These are phyloP conservation scores for Saccharomycodes ludwigii DNA, from an alignment of 805 yeast species.

Conservation along the genomic window DNA sequence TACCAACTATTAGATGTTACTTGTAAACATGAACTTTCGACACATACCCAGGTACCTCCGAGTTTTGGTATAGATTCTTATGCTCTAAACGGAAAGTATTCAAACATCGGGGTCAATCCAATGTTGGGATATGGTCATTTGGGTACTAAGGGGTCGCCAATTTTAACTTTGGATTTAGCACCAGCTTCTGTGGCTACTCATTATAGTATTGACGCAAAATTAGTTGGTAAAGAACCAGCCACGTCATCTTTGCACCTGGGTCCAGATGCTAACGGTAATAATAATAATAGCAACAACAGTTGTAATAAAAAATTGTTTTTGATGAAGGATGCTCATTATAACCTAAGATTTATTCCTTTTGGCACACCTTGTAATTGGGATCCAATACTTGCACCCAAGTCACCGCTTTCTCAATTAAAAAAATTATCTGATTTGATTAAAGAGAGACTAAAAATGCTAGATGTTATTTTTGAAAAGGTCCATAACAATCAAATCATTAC, in stretches of 20 bases:
- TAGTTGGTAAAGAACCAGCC: slow-evolving; percentile 38
- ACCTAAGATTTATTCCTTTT: slow-evolving; percentile 21
- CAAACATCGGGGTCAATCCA: slow-evolving; percentile 20
- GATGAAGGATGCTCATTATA: slow-evolving; percentile 13
- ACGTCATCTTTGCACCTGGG: too few relatives aligned
- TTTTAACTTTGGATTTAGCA: slow-evolving; percentile 34
- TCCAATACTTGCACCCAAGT: slow-evolving; percentile 5
- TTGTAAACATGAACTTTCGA: slow-evolving; percentile 31
- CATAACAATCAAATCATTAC: slow-evolving; percentile 4
- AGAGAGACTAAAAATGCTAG: slow-evolving; percentile 18
- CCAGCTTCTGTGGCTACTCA: slow-evolving; percentile 28
- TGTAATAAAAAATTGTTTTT: slow-evolving; percentile 9
- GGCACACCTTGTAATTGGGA: slow-evolving; percentile 7
- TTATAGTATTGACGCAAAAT: slow-evolving; percentile 41
- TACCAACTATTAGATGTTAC: slow-evolving; percentile 35
- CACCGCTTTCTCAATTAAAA: slow-evolving; percentile 12
- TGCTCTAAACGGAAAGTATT: slow-evolving; percentile 14
- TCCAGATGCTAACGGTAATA: too few relatives aligned
- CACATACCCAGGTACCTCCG: slow-evolving; percentile 27
- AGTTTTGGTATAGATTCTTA: slow-evolving; percentile 27
- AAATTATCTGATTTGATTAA: slow-evolving; percentile 14
- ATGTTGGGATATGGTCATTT: slow-evolving; percentile 45
- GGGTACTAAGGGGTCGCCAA: slow-evolving; percentile 38
- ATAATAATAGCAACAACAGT: slow-evolving; percentile 9
- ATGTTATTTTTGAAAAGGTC: slow-evolving; percentile 12